A percentile compares a stretch with the other conserved stretches of the same genome.
phyloP scores from a whole-genome alignment of 345 rosid species.

The Pistacia vera region DNA sequence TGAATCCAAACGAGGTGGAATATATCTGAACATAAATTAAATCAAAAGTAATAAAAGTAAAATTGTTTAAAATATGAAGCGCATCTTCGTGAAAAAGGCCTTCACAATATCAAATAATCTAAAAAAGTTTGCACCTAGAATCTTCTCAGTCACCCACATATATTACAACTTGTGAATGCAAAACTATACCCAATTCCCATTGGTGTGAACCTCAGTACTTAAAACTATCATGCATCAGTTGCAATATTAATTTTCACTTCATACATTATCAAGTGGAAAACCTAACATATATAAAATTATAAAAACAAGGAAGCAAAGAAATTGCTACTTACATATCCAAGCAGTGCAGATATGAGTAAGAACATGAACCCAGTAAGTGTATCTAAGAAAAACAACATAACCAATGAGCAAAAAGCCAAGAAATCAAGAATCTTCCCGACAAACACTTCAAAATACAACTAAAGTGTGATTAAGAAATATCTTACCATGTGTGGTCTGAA shows the following conservation, averaged over 20 bases:
- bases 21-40: conserved; percentile 51
- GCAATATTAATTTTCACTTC: background rate
- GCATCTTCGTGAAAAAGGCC: background rate
- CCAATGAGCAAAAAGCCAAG: conserved; percentile 8
- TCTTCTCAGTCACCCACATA: background rate
- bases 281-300: background rate
- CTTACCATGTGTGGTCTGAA: conserved; percentile 95
- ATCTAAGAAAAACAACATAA: conserved; percentile 55
- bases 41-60: background rate
- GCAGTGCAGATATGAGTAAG: conserved; percentile 77
- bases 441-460: background rate
- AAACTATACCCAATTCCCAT: background rate
- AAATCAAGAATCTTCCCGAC: background rate
- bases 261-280: background rate
- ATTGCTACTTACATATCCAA: conserved; percentile 78
- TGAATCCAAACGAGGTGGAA: conserved; percentile 83
- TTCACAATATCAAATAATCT: background rate
- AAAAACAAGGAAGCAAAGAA: conserved; percentile 4
- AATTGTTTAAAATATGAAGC: background rate
- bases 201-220: background rate
- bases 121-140: background rate
- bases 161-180: background rate
- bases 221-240: background rate
- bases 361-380: conserved; percentile 94
- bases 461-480: conserved; percentile 16